Evolutionary conservation across 345 rosid genomes (phyloP), one percentile per base, ranked within the genome.

Genomic region (Salix arbutifolia): DNA sequence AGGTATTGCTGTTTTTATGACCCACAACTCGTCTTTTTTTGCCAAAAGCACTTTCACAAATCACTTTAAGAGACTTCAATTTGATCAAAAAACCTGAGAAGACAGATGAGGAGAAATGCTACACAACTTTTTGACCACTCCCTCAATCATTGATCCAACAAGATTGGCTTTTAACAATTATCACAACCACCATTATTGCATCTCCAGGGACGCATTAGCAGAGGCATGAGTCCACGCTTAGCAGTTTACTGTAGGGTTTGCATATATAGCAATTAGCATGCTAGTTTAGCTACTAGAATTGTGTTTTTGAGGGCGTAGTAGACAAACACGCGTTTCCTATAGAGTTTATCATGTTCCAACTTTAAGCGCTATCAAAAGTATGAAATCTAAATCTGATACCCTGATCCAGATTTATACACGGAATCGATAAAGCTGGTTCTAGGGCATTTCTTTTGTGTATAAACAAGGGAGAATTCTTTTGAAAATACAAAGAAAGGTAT

Each of bases 141-240:
- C 58, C n/a, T 26, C 53, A 61, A 73, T 60, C 31, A 60, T 73
- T 40, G 67, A 61, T 61, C 58, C 76, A 40, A 62, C 69, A 17
- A 73, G 58, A 42, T 19, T 62, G 69, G 66, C n/a, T 37, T 25
- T 25, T 46, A 2, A 46, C 3, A 69, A 69, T 52, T 23, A 42
- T 42, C 25, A n/a, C 21, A 69, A 42, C 17, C 21, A 69, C 31
- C 33, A 42, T 42, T 17, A 42, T 10, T 46, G 52, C 60, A 16
- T 46, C 9, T 44, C 14, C 21, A 65, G 13, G 13, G 38, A 8
- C 7, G 40, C 68, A 28, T 25, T 61, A 4, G 5, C 31, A 65
- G 37, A 11, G 23, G 21, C 40, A 37, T 25, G 44, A 42, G 46
- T 42, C 46, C 46, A 42, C 13, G 68, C 69, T 73, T 72, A 37